These are phyloP conservation scores for Phytopythium oedochilum DNA, from an alignment of 352 stramenopile genomes.

Conservation along the genomic window DNA sequence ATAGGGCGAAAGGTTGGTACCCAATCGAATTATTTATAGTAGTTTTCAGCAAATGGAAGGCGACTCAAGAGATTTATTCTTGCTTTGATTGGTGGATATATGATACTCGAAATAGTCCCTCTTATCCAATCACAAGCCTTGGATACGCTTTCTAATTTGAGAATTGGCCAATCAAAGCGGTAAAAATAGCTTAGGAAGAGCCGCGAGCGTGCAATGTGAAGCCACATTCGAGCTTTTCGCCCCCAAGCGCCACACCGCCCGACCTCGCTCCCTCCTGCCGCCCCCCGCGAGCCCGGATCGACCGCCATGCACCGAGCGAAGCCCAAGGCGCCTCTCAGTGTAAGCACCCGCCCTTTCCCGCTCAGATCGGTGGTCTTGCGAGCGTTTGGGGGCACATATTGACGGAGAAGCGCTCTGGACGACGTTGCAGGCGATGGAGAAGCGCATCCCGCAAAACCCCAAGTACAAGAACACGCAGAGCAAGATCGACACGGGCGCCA, in stretches of 20 bases:
- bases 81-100: too few relatives aligned
- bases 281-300: not conserved
- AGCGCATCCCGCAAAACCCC: slow-evolving; percentile 67
- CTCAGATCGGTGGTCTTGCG: not conserved
- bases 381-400: not conserved
- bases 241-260: not conserved
- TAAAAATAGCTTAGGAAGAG: not conserved
- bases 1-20: too few relatives aligned
- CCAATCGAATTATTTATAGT: too few relatives aligned
- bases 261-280: too few relatives aligned
- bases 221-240: slow-evolving; percentile 6
- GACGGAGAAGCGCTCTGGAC: not conserved
- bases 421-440: slow-evolving; percentile 59
- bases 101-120: not conserved
- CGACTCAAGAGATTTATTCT: too few relatives aligned
- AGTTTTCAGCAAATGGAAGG: too few relatives aligned
- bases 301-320: slow-evolving; percentile 54
- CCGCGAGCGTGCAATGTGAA: not conserved
- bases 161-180: not conserved
- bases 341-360: slow-evolving; percentile 11
- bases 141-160: not conserved
- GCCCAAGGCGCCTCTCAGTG: slow-evolving; percentile 55
- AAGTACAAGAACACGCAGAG: slow-evolving; percentile 78
- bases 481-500: slow-evolving; percentile 72
- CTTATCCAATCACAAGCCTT: not conserved